These are phyloP conservation scores for Davidsoniella virescens DNA, from an alignment of 2,329 filamentous ascomycete species.

Conservation along the genomic window DNA sequence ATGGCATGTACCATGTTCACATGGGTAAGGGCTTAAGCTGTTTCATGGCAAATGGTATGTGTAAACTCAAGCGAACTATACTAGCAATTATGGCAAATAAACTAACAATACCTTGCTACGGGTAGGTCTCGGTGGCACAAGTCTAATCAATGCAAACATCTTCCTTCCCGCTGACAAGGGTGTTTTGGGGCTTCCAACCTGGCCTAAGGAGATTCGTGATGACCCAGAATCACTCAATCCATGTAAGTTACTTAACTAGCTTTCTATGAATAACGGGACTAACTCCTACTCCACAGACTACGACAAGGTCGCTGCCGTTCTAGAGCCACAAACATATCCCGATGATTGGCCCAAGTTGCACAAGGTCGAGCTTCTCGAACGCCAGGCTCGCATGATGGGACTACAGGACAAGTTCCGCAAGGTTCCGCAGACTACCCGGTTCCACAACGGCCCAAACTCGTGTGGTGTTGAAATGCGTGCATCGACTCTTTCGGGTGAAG, in stretches of 20 bases:
- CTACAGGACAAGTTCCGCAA: slow-evolving; percentile 36
- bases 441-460: slow-evolving; percentile 42
- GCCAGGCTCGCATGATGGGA: slow-evolving; percentile 37
- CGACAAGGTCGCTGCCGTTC: slow-evolving; percentile 33
- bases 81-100: not conserved
- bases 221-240: slow-evolving; percentile 26
- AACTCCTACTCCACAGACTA: slow-evolving; percentile 31
- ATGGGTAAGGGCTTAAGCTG: slow-evolving; percentile 48
- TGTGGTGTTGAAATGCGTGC: slow-evolving; percentile 48
- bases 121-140: slow-evolving; percentile 45
- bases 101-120: not conserved
- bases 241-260: slow-evolving; percentile 26
- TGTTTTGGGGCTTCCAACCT: slow-evolving; percentile 35
- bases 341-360: slow-evolving; percentile 37
- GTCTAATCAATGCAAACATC: slow-evolving; percentile 51
- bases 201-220: slow-evolving; percentile 41
- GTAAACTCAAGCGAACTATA: no score
- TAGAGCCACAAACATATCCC: slow-evolving; percentile 44
- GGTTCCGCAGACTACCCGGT: slow-evolving; percentile 46
- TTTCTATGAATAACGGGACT: not conserved
- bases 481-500: slow-evolving; percentile 44
- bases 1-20: slow-evolving; percentile 46
- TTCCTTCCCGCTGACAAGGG: slow-evolving; percentile 43
- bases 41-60: slow-evolving; percentile 39
- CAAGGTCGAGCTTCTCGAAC: slow-evolving; percentile 41